Evolutionary conservation across 2,329 filamentous ascomycete genomes (phyloP), one percentile per base, ranked within the genome.

Genomic region (Clonostachys rhizophaga): DNA sequence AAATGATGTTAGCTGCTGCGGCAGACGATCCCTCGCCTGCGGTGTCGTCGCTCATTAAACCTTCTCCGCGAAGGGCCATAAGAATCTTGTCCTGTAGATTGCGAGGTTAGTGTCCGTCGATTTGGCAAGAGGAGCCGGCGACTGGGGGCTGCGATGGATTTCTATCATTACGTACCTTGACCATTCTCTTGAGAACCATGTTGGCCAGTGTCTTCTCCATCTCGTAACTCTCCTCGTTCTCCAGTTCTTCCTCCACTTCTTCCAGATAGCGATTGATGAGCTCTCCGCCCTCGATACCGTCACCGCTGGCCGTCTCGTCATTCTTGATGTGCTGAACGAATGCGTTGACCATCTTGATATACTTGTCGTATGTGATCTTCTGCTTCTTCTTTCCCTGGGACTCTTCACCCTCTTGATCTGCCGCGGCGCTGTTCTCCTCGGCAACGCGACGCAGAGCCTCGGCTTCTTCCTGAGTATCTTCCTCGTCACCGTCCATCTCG

Each of bases 361-460:
- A 99, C 67, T 95, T 94, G 59, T 97, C 92, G 60, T 95, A 95
- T 5, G 91, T 95, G 61, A 99, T 92, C 24, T 91, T 94, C 46
- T 89, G 94, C 70, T 87, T 91, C 55, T 76, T 73, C 44, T 74
- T 71, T 67, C 66, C 20, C 65, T 68, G 47, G 67, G 70, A 20
- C 60, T 69, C 41, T 59, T 65, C 20, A 14, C 36, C 36, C 1
- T 39, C 36, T 67, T 67, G 30, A 63, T 34, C 50, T 17, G 50
- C 47, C 12, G 47, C 66, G 24, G 24, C 24, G 47, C 69, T 63
- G 35, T 66, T 61, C 11, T 63, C 67, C 2, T 60, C 68, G n/a
- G 60, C 60, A 14, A 63, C 62, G 18, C 61, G 71, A 30, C 63
- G 65, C 9, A 79, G 69, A 4, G 61, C 70, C 40, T 69, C 75